Conservation (phyloP, 1,139 yeast species). For the Debaryomyces robertsiae region DNA sequence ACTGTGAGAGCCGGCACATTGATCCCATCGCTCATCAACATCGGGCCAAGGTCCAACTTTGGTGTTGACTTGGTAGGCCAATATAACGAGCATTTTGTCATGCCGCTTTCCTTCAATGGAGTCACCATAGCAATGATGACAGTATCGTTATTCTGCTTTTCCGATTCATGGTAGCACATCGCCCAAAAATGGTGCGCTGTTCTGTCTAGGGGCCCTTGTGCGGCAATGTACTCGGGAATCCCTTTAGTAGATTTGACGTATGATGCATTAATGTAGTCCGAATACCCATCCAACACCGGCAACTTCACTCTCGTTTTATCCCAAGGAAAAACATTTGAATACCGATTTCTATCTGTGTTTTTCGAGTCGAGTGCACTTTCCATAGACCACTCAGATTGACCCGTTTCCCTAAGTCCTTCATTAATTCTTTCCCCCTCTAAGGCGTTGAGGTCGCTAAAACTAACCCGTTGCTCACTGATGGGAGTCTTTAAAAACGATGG, state of each 20-base stretch:
- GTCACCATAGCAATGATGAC: conserved; percentile 86
- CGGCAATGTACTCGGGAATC: conserved; percentile 35
- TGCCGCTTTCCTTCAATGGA: conserved; percentile 62
- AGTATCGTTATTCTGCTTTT: conserved; percentile 33
- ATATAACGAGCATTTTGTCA: conserved; percentile 70
- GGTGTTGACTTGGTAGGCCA: conserved; percentile 55
- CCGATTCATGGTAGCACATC: conserved; percentile 63
- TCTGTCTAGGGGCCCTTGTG: conserved; percentile 61
- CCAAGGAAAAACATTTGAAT: conserved; percentile 48
- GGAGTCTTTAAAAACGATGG: conserved; percentile 6
- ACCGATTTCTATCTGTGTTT: conserved; percentile 38
- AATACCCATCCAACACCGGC: conserved; percentile 21
- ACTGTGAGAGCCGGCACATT: conserved; percentile 25
- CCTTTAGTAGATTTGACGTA: conserved; percentile 24
- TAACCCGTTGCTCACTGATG: conserved; percentile 14
- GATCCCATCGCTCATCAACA: conserved; percentile 27
- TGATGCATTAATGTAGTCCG: conserved; percentile 49
- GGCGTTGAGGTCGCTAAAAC: conserved; percentile 19
- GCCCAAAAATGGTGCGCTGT: conserved; percentile 84
- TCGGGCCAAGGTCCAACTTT: conserved; percentile 23
- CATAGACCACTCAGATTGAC: conserved; percentile 27
- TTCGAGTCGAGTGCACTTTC: conserved; percentile 20
- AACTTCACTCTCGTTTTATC: conserved; percentile 38
- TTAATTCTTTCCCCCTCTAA: conserved; percentile 21
- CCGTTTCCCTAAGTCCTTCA: conserved; percentile 20